These are phyloP conservation scores for Podila epigama DNA, from an alignment of 192 early-diverging fungal species.

Conservation along the genomic window DNA sequence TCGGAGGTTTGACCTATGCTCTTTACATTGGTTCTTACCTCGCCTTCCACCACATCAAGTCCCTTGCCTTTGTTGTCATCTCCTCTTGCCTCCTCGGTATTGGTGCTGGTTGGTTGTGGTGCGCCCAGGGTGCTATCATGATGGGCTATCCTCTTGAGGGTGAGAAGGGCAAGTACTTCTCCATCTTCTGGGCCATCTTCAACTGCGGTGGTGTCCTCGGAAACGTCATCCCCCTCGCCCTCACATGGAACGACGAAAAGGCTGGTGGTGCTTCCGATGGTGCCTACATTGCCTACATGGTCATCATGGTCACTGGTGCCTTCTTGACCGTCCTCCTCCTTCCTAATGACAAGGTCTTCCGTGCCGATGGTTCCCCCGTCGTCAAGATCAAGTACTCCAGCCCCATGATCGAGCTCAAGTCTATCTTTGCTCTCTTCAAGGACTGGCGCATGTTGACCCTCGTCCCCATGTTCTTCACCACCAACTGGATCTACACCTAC, in stretches of 20 bases:
- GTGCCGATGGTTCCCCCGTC: conserved; percentile 73
- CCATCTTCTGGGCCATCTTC: conserved; percentile 91
- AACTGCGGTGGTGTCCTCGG: conserved; percentile 81
- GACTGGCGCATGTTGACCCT: conserved; percentile 73
- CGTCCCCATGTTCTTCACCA: conserved; percentile 71
- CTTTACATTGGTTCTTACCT: conserved; percentile 82
- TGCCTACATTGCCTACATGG: conserved; percentile 77
- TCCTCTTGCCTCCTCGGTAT: conserved; percentile 83
- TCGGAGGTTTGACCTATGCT: conserved; percentile 75
- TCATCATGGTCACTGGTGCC: conserved; percentile 73
- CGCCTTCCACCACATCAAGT: conserved; percentile 64
- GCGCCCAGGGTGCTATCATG: conserved; percentile 85
- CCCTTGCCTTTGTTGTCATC: conserved; percentile 68
- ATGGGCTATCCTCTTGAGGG: conserved; percentile 83
- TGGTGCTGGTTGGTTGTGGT: conserved; percentile 78
- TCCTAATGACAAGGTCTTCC: conserved; percentile 64
- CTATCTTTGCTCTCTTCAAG: conserved; percentile 64
- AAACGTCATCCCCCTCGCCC: conserved; percentile 72
- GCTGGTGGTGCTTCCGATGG: conserved; percentile 62
- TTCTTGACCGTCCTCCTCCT: conserved; percentile 61
- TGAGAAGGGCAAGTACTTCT: conserved; percentile 82
- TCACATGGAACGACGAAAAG: conserved; percentile 65
- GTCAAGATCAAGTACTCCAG: conserved; percentile 71
- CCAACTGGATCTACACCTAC: conserved; percentile 84
- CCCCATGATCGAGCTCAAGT: conserved; percentile 57